These are phyloP conservation scores for Aspergillus tubingensis DNA, from an alignment of 2,329 filamentous ascomycete genomes.

Conservation along the genomic window DNA sequence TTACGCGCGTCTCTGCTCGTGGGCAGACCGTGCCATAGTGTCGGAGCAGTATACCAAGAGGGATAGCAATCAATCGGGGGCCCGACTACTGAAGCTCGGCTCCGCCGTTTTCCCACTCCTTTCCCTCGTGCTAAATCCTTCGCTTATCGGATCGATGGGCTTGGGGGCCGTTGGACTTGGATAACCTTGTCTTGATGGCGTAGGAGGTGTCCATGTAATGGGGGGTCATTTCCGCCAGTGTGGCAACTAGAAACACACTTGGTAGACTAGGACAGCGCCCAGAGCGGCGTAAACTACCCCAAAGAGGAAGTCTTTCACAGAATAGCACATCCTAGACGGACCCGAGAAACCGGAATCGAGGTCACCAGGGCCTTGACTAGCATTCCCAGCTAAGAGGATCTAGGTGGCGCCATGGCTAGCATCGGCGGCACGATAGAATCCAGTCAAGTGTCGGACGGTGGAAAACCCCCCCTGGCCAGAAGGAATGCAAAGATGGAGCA, in stretches of 20 bases:
- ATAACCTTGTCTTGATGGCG: constrained; percentile 2
- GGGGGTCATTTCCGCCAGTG: background rate
- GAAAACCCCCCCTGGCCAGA: background rate
- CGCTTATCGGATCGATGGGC: constrained; percentile 18
- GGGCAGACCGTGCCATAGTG: constrained; percentile 2
- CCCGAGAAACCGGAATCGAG: constrained; percentile 1
- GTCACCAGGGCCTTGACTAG: background rate
- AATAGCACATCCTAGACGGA: background rate
- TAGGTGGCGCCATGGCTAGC: background rate
- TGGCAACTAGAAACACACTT: background rate
- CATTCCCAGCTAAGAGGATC: background rate
- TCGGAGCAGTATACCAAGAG: constrained; percentile 4
- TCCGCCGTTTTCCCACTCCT: background rate
- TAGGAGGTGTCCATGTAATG: too few relatives aligned
- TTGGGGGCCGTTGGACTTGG: constrained; percentile 12
- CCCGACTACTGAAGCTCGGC: background rate
- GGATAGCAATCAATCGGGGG: background rate
- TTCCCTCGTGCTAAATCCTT: constrained; percentile 1
- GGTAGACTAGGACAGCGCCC: background rate
- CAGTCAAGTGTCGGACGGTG: too few relatives aligned
- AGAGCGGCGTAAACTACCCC: background rate
- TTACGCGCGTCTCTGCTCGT: background rate
- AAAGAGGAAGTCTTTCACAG: background rate
- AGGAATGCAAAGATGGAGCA: background rate
- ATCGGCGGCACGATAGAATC: background rate